Conservation (phyloP, 345 rosid species). For the Eucalyptus melliodora region DNA sequence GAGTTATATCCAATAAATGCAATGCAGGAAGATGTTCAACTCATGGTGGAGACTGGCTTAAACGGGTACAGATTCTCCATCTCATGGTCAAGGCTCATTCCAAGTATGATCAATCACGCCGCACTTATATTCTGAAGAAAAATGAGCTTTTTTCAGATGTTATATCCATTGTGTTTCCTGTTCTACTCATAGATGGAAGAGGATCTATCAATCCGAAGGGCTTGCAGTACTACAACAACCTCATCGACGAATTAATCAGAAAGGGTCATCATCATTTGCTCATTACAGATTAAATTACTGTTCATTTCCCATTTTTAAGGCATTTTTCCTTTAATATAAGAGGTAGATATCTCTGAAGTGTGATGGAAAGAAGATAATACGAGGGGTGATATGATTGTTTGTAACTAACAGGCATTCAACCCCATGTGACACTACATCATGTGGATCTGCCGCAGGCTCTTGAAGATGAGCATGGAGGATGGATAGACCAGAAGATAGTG, state of each 20-base stretch:
- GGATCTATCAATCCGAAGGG: constrained; percentile 11
- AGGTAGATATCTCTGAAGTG: not conserved
- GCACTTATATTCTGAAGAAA: not conserved
- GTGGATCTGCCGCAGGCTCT: constrained; percentile 26
- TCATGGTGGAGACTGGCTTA: constrained; percentile 9
- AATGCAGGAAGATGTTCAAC: constrained; percentile 12
- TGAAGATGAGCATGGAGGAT: constrained; percentile 33
- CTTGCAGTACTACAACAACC: constrained; percentile 9
- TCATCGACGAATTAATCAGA: constrained; percentile 2
- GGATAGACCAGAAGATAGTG: constrained; percentile 22
- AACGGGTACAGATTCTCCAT: constrained; percentile 17
- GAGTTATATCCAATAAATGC: not conserved
- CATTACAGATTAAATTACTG: not conserved
- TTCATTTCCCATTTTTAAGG: not conserved
- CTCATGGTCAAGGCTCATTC: constrained; percentile 23
- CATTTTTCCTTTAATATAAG: not conserved
- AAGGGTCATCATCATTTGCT: not conserved
- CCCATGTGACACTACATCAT: constrained; percentile 23
- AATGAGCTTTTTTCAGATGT: not conserved
- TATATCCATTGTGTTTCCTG: not conserved
- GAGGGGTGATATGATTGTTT: not conserved
- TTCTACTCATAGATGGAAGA: constrained; percentile 3
- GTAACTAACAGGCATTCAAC: constrained; percentile 12
- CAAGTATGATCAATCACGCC: not conserved
- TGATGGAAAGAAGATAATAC: not conserved